phyloP scores from a whole-genome alignment of 164 flowering plant genomes.

The Magnolia sinica region DNA sequence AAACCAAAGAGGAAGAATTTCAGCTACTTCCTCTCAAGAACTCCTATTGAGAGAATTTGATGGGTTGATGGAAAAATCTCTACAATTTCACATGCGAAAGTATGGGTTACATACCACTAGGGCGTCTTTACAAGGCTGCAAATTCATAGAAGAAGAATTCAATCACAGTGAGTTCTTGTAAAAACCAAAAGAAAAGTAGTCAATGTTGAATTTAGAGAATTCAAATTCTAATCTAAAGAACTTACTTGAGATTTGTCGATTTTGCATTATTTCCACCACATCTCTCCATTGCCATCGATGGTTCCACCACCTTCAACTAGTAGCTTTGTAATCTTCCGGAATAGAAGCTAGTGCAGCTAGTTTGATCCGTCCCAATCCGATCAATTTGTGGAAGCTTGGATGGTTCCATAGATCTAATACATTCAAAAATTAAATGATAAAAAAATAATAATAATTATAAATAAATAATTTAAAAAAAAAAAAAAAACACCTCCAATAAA shows the following conservation, averaged over 20 bases:
- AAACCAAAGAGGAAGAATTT: neutral
- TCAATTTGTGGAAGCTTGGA: conserved; percentile 50
- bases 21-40: neutral
- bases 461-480: no score
- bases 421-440: no score
- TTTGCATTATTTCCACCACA: conserved; percentile 60
- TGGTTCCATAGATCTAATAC: conserved; percentile 56
- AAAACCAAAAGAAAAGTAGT: no score
- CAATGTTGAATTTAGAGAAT: no score
- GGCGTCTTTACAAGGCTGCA: conserved; percentile 78
- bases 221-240: neutral
- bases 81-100: neutral
- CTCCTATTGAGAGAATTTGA: neutral
- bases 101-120: conserved; percentile 59
- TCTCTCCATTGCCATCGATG: conserved; percentile 51
- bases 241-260: conserved; percentile 25
- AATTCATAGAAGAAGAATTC: conserved; percentile 5
- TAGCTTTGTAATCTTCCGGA: conserved; percentile 28
- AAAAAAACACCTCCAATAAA: no score
- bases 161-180: no score
- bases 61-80: neutral
- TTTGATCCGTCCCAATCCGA: conserved; percentile 46
- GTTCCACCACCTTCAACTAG: conserved; percentile 51
- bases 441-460: no score
- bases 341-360: conserved; percentile 33